Percentiles rank a stretch among this genome's conserved stretches.
These are phyloP conservation scores for Spathaspora sp. DNA, from an alignment of 1,139 yeast genomes.

Conservation along the genomic window DNA sequence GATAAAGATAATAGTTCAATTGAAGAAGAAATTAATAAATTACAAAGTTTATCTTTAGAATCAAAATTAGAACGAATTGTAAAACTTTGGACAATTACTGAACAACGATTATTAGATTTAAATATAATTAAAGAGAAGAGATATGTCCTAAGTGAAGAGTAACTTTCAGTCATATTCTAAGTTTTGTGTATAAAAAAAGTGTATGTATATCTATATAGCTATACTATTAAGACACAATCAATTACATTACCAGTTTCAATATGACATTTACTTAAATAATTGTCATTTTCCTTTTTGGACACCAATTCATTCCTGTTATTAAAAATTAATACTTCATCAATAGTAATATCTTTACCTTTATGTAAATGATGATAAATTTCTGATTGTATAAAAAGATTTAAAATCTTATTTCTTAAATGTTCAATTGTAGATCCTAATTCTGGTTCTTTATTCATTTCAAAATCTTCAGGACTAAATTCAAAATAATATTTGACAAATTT, in stretches of 20 bases:
- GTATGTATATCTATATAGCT: not conserved
- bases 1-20: constrained; percentile 4
- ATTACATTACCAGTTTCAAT: constrained; percentile 69
- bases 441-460: constrained; percentile 53
- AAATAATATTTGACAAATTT: constrained; percentile 60
- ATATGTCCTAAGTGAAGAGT: constrained; percentile 17
- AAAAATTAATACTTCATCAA: constrained; percentile 27
- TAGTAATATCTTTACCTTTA: constrained; percentile 15
- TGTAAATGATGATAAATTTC: constrained; percentile 34
- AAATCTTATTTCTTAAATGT: constrained; percentile 55
- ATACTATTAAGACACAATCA: constrained; percentile 40
- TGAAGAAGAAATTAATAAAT: constrained; percentile 26
- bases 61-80: constrained; percentile 56
- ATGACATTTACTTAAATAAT: constrained; percentile 58
- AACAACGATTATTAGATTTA: constrained; percentile 45
- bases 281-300: constrained; percentile 31
- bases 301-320: constrained; percentile 30
- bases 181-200: no score
- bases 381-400: constrained; percentile 54
- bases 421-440: constrained; percentile 70
- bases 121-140: constrained; percentile 35
- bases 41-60: constrained; percentile 31
- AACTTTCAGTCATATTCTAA: not conserved
- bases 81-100: constrained; percentile 63
- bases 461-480: constrained; percentile 82